Conservation (phyloP, 2,329 filamentous ascomycete genomes). For the Clonostachys rosea region DNA sequence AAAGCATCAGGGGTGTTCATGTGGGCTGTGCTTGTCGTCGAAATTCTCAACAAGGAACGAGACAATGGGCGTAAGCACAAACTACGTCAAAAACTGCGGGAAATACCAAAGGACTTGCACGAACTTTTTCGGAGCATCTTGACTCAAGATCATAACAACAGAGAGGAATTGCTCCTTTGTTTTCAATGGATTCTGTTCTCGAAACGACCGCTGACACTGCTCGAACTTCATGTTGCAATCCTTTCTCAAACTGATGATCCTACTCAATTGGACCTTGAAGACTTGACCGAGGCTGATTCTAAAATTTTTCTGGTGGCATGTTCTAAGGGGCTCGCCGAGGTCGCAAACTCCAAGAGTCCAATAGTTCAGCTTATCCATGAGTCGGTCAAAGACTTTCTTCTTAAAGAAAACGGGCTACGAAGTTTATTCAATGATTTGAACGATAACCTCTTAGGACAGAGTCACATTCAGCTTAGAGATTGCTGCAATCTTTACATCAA, state of each 20-base stretch:
- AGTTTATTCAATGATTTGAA: neutral
- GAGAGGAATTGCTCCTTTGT: conserved; percentile 31
- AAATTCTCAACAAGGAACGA: conserved; percentile 26
- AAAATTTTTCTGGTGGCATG: conserved; percentile 11
- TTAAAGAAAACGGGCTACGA: conserved; percentile 13
- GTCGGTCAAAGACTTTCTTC: conserved; percentile 37
- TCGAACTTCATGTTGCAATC: conserved; percentile 30
- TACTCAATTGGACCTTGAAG: neutral
- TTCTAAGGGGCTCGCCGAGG: conserved; percentile 38
- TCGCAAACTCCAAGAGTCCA: conserved; percentile 13
- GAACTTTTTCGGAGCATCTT: conserved; percentile 43
- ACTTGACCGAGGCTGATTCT: conserved; percentile 13
- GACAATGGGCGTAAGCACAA: conserved; percentile 10
- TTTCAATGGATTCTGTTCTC: conserved; percentile 46
- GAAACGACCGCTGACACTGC: conserved; percentile 26
- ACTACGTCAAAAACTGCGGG: conserved; percentile 16
- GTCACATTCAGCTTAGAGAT: neutral
- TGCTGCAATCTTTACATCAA: too few relatives aligned
- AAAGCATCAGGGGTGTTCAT: conserved; percentile 34
- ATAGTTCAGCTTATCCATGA: conserved; percentile 41
- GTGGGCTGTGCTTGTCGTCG: conserved; percentile 31
- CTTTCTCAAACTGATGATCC: conserved; percentile 3
- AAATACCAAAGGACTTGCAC: conserved; percentile 23
- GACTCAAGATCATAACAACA: conserved; percentile 32
- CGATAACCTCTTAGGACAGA: neutral